Base-by-base conservation (phyloP, 2,329 filamentous ascomycete genomes). In the Aspergillus texensis region DNA sequence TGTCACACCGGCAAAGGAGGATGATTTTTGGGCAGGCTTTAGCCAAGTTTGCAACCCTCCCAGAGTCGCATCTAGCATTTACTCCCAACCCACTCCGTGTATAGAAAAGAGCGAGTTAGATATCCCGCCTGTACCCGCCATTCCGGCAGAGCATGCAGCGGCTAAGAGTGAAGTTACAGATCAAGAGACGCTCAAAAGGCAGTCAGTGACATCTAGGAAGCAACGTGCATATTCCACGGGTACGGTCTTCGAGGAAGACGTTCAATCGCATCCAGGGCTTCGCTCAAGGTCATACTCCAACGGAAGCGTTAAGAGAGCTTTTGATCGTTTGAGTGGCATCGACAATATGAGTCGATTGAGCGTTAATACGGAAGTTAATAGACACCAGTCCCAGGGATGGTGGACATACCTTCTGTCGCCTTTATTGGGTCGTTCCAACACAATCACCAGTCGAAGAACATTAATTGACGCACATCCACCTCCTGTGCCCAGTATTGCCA, bases 321-420 rank as follows among this genome's bases (percentile, higher is more conserved):
- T 77, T 26, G 68, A 69, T 41, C 71, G 70, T 9, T 68, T 74
- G 16, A 77, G 73, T 34, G 43, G 41, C 5, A 30, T 58, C 21
- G 60, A 57, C 24, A n/a, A n/a, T n/a, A 39, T 34, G 16, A 53
- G 52, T 28, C 70, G 69, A 10, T 66, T 75, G 5, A 78, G 74
- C 45, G 71, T 79, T 24, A 78, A 78, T 57, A 77, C 77, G 5
- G 68, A 78, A 26, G 63, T 72, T 5, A 76, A 72, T 46, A 73
- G 78, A 54, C 81, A 75, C 34, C 72, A 77, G 30, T 83, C 82
- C 0, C 79, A 82, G 62, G 82, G 82, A 21, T 84, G 82, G 82
- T 84, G 82, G 82, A 83, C 78, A 32, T 75, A 79, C 53, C 71
- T 83, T 26, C 75, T 82, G 2, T 82, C 81, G 1, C 82, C 82